These are phyloP conservation scores for Cyberlindnera maclurae DNA, from an alignment of 805 yeast species.

Conservation along the genomic window DNA sequence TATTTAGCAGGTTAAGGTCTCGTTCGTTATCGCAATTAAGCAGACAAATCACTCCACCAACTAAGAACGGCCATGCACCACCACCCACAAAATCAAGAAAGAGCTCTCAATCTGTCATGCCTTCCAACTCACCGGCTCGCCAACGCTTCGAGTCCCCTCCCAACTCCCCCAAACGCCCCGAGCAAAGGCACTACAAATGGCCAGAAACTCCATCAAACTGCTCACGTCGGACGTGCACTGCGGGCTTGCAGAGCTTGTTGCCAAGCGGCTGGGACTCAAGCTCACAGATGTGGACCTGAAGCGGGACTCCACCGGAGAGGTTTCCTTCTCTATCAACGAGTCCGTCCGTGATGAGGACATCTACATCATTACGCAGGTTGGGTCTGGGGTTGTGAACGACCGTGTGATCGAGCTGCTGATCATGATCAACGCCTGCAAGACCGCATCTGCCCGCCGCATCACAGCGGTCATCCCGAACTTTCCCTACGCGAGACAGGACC, in stretches of 20 bases:
- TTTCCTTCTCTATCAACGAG: slow-evolving; percentile 70
- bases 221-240: slow-evolving; percentile 64
- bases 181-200: slow-evolving; percentile 1
- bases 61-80: no score
- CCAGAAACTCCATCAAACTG: slow-evolving; percentile 55
- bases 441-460: slow-evolving; percentile 76
- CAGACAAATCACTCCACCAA: neutral
- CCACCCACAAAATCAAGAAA: no score
- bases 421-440: slow-evolving; percentile 76
- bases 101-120: no score
- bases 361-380: slow-evolving; percentile 71
- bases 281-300: slow-evolving; percentile 58
- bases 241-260: slow-evolving; percentile 63
- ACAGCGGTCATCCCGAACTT: slow-evolving; percentile 79
- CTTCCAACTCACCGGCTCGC: no score
- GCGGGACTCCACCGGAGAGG: slow-evolving; percentile 67
- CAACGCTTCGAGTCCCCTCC: no score
- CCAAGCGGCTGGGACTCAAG: slow-evolving; percentile 50
- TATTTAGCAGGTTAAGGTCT: slow-evolving; percentile 1
- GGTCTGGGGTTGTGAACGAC: slow-evolving; percentile 73
- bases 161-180: no score
- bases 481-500: slow-evolving; percentile 85
- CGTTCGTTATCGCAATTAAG: neutral
- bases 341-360: slow-evolving; percentile 83
- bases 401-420: slow-evolving; percentile 65